Conservation (phyloP, 352 stramenopile genomes). For the Aphanomyces invadans region DNA sequence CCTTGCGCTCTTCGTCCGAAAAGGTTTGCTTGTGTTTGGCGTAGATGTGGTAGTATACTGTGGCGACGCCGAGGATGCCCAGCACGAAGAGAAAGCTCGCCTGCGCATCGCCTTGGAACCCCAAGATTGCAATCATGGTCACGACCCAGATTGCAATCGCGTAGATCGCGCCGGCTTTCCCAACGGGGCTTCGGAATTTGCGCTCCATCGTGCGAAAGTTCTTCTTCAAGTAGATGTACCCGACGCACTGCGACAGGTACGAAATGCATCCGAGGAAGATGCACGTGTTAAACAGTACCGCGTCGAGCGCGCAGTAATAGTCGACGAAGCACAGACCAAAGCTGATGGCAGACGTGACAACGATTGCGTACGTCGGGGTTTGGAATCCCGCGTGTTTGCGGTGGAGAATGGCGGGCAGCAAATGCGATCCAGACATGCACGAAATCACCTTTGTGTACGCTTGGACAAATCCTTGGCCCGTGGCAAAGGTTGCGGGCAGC, state of each 20-base stretch:
- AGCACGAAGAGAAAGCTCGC: slow-evolving; percentile 25
- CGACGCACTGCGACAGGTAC: slow-evolving; percentile 30
- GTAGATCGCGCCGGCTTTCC: slow-evolving; percentile 29
- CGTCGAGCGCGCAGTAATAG: slow-evolving; percentile 11
- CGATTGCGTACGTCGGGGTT: background rate
- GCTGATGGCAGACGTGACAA: slow-evolving; percentile 17
- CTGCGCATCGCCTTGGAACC: slow-evolving; percentile 30
- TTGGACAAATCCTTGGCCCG: slow-evolving; percentile 29
- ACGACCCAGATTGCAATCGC: slow-evolving; percentile 31
- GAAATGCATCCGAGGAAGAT: slow-evolving; percentile 25
- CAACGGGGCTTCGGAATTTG: slow-evolving; percentile 31
- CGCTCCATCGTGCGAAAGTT: background rate
- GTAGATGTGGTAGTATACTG: slow-evolving; percentile 30
- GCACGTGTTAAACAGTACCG: slow-evolving; percentile 27
- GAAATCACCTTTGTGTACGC: slow-evolving; percentile 35
- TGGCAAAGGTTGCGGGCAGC: slow-evolving; percentile 32
- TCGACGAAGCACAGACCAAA: slow-evolving; percentile 28
- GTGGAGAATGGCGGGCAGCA: slow-evolving; percentile 30
- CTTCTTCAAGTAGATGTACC: slow-evolving; percentile 31
- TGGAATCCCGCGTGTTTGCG: background rate
- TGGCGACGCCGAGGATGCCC: slow-evolving; percentile 24
- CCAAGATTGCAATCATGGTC: slow-evolving; percentile 27
- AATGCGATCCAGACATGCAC: slow-evolving; percentile 31
- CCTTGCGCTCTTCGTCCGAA: slow-evolving; percentile 31
- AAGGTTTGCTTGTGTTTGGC: slow-evolving; percentile 31